Evolutionary conservation across 805 yeast genomes (phyloP).

Genomic region (Wickerhamomyces bovis): DNA sequence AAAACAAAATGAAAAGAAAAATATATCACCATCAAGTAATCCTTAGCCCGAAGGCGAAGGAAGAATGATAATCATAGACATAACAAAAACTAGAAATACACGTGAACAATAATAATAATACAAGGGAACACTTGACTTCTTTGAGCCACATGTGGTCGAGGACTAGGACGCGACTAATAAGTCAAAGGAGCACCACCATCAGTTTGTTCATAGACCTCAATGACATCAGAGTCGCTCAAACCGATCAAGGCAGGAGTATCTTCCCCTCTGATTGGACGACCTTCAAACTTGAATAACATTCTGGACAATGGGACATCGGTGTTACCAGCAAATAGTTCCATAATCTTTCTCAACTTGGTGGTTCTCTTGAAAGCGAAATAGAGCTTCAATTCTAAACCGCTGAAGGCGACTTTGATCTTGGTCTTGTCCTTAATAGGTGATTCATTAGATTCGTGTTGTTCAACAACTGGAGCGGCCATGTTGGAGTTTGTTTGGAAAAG

Average conservation of each 20-base stretch:
- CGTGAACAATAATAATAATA: too few relatives aligned
- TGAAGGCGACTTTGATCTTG: slow-evolving; percentile 14
- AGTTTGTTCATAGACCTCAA: slow-evolving; percentile 6
- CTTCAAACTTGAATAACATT: slow-evolving; percentile 9
- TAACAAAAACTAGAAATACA: background rate
- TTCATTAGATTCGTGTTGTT: background rate
- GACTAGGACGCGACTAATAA: background rate
- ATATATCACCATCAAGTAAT: background rate
- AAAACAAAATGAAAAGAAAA: background rate
- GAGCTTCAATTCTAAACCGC: slow-evolving; percentile 11
- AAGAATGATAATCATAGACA: background rate
- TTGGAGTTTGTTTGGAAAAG: background rate
- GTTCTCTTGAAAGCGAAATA: slow-evolving; percentile 12
- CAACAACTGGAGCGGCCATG: background rate
- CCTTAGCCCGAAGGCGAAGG: background rate
- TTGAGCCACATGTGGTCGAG: background rate
- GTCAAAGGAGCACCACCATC: slow-evolving; percentile 9
- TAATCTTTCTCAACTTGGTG: slow-evolving; percentile 13
- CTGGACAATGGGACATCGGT: slow-evolving; percentile 1
- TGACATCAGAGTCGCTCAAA: slow-evolving; percentile 8
- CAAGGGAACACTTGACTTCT: background rate
- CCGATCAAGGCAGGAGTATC: slow-evolving; percentile 9
- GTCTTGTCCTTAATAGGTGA: background rate
- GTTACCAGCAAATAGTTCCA: slow-evolving; percentile 10
- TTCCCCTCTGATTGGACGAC: background rate